Evolutionary conservation across 371 early-diverging fungal genomes (phyloP), one percentile per base, ranked within the genome.

Genomic region (Mucor racemosus): DNA sequence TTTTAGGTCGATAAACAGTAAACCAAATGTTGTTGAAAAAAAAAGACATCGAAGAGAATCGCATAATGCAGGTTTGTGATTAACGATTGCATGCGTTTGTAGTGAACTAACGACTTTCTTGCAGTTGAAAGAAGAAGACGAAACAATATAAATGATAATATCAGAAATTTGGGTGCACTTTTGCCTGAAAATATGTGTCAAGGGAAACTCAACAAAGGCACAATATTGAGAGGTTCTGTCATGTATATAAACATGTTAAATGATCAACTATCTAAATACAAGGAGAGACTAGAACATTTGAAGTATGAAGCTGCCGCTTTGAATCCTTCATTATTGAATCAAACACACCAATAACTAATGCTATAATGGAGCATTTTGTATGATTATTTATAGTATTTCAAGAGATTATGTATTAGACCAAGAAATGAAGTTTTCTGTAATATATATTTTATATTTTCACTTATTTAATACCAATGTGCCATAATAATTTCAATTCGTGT

Each of bases 221-320:
- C 86, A 31, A 91, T 98, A 40, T 83, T 97, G 40, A 89, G 91
- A 59, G 88, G 94, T 67, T 91, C 94, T 4, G 96, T 97, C 5
- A 72, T 75, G 54, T 78, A 81, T 70, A 76, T 81, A 44, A 73
- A 74, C 50, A 73, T 75, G 60, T 57, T 81, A 11, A 74, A 68
- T 36, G 70, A 66, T 4, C 75, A 78, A 39, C 57, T 78, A 17
- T 55, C 68, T 21, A 62, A 71, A 41, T 81, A 78, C 57, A 72
- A 76, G 65, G 69, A 67, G 35, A 65, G 74, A 55, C 65, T 81
- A 17, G 59, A 72, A 40, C 67, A 66, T 11, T 62, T 81, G 35
- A 95, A 96, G 53, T 92, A 95, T 15, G 64, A 68, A 58, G 58
- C 54, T n/a, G 63, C 58, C 46, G 41, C 40, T 39, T 39, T 58